Percentiles rank a stretch among this genome's conserved stretches.
Evolutionary conservation across 176 grass and related monocot species (phyloP).

Genomic region (Saccharum officinarum): DNA sequence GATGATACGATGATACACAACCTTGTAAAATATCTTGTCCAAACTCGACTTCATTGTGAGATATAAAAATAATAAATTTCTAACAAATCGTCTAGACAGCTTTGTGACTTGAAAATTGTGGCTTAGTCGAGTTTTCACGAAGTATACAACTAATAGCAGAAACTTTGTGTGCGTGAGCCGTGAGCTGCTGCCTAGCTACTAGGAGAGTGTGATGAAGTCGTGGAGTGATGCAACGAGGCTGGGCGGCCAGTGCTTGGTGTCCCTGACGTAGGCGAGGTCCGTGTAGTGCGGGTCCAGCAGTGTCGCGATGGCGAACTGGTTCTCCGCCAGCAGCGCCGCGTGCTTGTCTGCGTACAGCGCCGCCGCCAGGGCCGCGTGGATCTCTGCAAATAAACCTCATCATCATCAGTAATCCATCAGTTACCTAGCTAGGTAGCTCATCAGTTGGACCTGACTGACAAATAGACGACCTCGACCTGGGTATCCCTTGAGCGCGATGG

Average conservation of each 20-base stretch:
- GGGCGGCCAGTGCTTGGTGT: conserved; percentile 96
- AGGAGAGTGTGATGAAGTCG: conserved; percentile 87
- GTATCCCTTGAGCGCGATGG: conserved; percentile 91
- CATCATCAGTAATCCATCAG: too few species aligned
- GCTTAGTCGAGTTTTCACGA: too few species aligned
- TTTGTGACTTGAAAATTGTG: too few species aligned
- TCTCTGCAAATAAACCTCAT: conserved; percentile 38
- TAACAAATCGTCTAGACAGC: too few species aligned
- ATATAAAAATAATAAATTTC: too few species aligned
- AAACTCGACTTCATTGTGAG: too few species aligned
- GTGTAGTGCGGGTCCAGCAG: conserved; percentile 95
- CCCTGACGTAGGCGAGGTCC: conserved; percentile 86
- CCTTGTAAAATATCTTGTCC: too few species aligned
- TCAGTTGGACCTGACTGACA: too few species aligned
- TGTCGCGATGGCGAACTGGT: conserved; percentile 96
- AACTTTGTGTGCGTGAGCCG: too few species aligned
- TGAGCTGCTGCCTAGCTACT: not conserved
- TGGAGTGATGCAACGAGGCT: conserved; percentile 72
- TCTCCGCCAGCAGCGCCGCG: conserved; percentile 78
- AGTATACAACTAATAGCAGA: too few species aligned
- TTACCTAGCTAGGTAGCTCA: too few species aligned
- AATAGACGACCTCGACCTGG: conserved; percentile 39
- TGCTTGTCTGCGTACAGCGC: conserved; percentile 94
- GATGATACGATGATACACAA: too few species aligned
- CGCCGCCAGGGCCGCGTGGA: conserved; percentile 89